Evolutionary conservation across 1,284 basidiomycete species (phyloP), one percentile per base, ranked within the genome.

Genomic region (Sanguinoderma infundibulare): DNA sequence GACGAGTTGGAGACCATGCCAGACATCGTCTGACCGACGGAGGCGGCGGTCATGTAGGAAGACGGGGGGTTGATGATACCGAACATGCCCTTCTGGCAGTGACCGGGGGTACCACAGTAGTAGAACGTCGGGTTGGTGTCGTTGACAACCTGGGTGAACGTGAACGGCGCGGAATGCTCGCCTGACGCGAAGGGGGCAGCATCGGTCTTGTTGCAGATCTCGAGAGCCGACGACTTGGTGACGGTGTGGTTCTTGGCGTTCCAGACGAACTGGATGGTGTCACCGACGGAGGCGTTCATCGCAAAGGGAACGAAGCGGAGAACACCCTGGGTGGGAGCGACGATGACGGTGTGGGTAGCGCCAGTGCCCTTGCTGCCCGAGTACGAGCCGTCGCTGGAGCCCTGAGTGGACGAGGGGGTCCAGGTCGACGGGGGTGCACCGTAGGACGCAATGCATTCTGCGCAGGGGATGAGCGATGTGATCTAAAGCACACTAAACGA

Each of bases 71-170:
- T 91, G 71, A 90, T 85, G 77, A 90, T 84, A 78, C 89, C 90
- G 74, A 91, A 92, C 90, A 92, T 92, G 68, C 90, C 90, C 81
- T 89, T 87, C 72, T 86, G 76, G 72, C 72, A 92, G 73, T 92
- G 90, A 59, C 67, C 75, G 55, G 87, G 83, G 52, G 84, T 83
- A 61, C 78, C 86, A 73, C 90, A 92, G 80, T 86, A 89, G 85
- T 81, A 90, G 85, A 83, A 91, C 55, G 80, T 82, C 36, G 89
- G 82, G 70, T 85, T 81, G 54, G 89, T 91, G 75, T 84, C 80
- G 76, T 91, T 91, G 73, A 91, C 84, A 57, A 83, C 80, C 75
- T 90, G 86, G 46, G 81, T 82, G 80, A 90, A 89, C 63, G 81
- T 79, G 78, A 89, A 90, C 77, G 74, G 79, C 74, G 82, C 76